Evolutionary conservation across 768 basidiomycete species (phyloP).

Genomic region (Leccinum barrowsii): DNA sequence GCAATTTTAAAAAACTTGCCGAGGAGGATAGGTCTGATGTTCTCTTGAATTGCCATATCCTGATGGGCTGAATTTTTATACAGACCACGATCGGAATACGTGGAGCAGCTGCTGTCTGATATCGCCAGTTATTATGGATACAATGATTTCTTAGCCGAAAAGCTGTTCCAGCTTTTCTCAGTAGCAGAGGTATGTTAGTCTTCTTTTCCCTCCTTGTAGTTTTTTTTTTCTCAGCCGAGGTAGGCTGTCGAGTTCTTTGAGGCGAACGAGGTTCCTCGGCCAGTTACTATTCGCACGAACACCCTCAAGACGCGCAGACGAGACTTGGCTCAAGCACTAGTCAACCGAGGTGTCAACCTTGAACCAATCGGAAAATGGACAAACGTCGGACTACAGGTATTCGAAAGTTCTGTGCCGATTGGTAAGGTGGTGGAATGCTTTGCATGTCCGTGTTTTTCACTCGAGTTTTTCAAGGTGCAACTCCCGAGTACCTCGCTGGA

Average conservation of each 20-base stretch:
- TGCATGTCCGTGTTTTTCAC: neutral
- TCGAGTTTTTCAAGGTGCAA: conserved; percentile 57
- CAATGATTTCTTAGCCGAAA: conserved; percentile 91
- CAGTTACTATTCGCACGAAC: conserved; percentile 97
- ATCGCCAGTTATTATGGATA: conserved; percentile 97
- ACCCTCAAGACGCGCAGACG: conserved; percentile 90
- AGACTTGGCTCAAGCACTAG: conserved; percentile 88
- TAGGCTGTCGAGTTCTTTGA: conserved; percentile 98
- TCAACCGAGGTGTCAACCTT: conserved; percentile 94
- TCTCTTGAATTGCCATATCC: conserved; percentile 1
- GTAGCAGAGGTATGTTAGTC: conserved; percentile 70
- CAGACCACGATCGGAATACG: conserved; percentile 88
- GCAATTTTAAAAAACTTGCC: conserved; percentile 66
- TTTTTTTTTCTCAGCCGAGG: conserved; percentile 3
- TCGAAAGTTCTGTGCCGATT: conserved; percentile 93
- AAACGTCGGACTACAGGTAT: conserved; percentile 97
- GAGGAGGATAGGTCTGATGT: conserved; percentile 55
- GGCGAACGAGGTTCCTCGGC: conserved; percentile 91
- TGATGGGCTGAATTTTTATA: conserved; percentile 1
- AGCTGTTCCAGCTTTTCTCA: conserved; percentile 90
- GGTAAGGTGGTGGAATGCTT: conserved; percentile 41
- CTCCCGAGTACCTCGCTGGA: conserved; percentile 97
- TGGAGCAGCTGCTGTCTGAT: conserved; percentile 82
- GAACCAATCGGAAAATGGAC: conserved; percentile 99
- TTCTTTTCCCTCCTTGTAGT: neutral